Percentiles rank a stretch among this genome's conserved stretches.
Evolutionary conservation across 495 filamentous ascomycete genomes (phyloP).

Genomic region (Hyaloscypha bicolor): DNA sequence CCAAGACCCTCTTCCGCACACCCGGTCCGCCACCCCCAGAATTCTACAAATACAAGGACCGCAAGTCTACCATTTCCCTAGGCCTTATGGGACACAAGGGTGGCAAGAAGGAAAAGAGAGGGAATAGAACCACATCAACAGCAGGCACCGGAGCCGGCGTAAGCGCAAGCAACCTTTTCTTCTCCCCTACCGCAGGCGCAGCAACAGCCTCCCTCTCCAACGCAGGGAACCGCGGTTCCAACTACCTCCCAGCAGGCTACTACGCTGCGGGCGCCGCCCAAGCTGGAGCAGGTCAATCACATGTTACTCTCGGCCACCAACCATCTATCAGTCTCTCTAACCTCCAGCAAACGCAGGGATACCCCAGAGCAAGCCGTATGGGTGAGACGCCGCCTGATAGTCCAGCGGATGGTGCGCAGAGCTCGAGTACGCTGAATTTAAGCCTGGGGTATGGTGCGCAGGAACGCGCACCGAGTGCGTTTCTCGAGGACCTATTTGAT

Average conservation of each 20-base stretch:
- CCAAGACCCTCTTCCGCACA: constrained; percentile 57
- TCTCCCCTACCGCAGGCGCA: constrained; percentile 84
- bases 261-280: constrained; percentile 72
- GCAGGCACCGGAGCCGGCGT: constrained; percentile 47
- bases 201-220: constrained; percentile 42
- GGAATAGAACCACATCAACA: constrained; percentile 42
- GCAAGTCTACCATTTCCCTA: constrained; percentile 62
- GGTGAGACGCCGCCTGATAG: constrained; percentile 69
- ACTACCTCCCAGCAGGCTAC: constrained; percentile 89
- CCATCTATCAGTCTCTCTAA: constrained; percentile 50
- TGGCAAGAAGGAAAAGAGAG: constrained; percentile 35
- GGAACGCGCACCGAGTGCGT: constrained; percentile 84
- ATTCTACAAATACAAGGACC: constrained; percentile 60
- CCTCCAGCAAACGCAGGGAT: constrained; percentile 54
- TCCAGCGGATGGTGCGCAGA: constrained; percentile 55
- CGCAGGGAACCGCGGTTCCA: constrained; percentile 58
- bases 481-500: constrained; percentile 90
- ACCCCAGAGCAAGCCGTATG: constrained; percentile 44
- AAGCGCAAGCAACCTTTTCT: constrained; percentile 71
- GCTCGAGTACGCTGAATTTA: constrained; percentile 71
- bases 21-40: constrained; percentile 51
- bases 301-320: constrained; percentile 45
- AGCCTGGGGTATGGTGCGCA: constrained; percentile 40
- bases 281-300: constrained; percentile 47
- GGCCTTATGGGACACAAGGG: constrained; percentile 46